A percentile compares a stretch with the other conserved stretches of the same genome.
phyloP scores from a whole-genome alignment of 176 grass and related monocot genomes.

The Cenchrus purpureus region DNA sequence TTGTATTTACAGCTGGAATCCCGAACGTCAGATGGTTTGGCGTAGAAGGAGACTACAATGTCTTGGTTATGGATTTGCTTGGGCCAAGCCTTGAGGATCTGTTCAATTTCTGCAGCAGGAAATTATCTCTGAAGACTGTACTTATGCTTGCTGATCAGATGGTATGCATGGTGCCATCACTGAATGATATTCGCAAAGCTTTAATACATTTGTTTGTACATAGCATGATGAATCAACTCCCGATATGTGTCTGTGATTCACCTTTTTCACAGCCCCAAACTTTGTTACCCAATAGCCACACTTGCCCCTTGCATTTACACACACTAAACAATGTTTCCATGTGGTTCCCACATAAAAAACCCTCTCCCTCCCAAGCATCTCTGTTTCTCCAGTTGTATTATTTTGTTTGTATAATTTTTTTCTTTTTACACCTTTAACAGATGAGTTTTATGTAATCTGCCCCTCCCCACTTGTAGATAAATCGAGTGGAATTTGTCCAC shows the following conservation, averaged over 20 bases:
- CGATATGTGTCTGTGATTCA: no score
- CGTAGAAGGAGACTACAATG: slow-evolving; percentile 96
- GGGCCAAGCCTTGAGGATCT: slow-evolving; percentile 95
- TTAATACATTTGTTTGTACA: not conserved
- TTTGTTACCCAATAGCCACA: not conserved
- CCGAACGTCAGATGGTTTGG: slow-evolving; percentile 94
- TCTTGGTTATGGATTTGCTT: slow-evolving; percentile 96
- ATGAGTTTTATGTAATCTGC: slow-evolving; percentile 2
- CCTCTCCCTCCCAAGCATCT: not conserved
- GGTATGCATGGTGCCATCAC: slow-evolving; percentile 40
- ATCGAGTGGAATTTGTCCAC: slow-evolving; percentile 93
- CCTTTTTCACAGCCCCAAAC: no score
- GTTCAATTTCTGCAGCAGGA: slow-evolving; percentile 99
- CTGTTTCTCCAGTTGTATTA: not conserved
- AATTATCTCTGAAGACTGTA: slow-evolving; percentile 95
- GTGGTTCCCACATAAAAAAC: not conserved
- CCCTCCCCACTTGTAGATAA: slow-evolving; percentile 62
- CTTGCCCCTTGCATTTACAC: not conserved
- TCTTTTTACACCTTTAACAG: not conserved
- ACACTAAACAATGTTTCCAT: not conserved
- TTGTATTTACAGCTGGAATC: slow-evolving; percentile 83
- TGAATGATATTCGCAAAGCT: not conserved
- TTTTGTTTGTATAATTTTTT: not conserved
- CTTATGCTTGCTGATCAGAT: slow-evolving; percentile 99
- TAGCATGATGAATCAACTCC: no score